Evolutionary conservation across 73 alveolate genomes (phyloP).

Genomic region (Paramecium bursaria): DNA sequence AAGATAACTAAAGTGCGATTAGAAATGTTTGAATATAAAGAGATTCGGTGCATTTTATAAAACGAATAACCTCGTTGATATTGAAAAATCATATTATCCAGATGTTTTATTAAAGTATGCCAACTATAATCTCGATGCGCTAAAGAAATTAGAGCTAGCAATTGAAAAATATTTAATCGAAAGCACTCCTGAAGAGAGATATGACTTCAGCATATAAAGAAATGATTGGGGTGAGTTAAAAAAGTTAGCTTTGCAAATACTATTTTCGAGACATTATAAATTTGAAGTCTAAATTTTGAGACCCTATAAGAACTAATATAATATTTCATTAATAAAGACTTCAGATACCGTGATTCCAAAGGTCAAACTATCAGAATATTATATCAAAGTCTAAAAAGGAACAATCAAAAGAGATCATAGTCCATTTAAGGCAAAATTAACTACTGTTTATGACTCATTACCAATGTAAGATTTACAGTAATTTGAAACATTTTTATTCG

Average conservation of each 20-base stretch:
- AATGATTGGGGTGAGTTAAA: conserved; percentile 48
- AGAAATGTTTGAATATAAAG: conserved; percentile 57
- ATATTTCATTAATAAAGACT: conserved; percentile 42
- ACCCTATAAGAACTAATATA: conserved; percentile 29
- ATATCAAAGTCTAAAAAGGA: conserved; percentile 65
- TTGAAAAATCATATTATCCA: conserved; percentile 66
- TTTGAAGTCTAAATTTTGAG: conserved; percentile 61
- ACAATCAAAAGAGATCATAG: conserved; percentile 55
- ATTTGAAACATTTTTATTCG: conserved; percentile 44
- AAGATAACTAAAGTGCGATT: conserved; percentile 56
- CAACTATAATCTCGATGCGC: conserved; percentile 45
- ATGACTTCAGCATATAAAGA: conserved; percentile 56
- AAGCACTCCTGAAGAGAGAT: conserved; percentile 46
- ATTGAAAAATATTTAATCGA: conserved; percentile 32
- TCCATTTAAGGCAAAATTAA: conserved; percentile 62
- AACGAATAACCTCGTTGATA: conserved; percentile 53
- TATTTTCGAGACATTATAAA: conserved; percentile 64
- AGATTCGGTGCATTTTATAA: conserved; percentile 62
- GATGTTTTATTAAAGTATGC: conserved; percentile 61
- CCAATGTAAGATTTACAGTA: background rate
- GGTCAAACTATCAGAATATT: conserved; percentile 64
- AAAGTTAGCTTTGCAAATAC: conserved; percentile 46
- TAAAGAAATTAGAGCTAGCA: conserved; percentile 53
- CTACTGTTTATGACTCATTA: conserved; percentile 7
- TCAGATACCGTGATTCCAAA: conserved; percentile 62